Evolutionary conservation across 495 filamentous ascomycete genomes (phyloP).

Genomic region (Xanthoparmelia taractica): DNA sequence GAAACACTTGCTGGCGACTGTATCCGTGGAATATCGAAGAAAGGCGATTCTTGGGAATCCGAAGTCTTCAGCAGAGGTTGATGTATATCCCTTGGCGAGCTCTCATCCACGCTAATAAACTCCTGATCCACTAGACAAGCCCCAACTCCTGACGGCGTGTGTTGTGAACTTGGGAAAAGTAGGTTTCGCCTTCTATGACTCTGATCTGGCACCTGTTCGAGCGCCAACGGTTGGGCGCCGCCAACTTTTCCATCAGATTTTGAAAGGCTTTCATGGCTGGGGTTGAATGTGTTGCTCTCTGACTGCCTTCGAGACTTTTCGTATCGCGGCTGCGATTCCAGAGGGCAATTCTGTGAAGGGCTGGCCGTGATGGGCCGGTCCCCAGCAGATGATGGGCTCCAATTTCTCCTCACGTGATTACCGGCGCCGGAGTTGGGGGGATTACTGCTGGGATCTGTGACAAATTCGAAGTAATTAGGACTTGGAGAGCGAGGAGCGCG

Average conservation of each 20-base stretch:
- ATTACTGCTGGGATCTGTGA: slow-evolving; percentile 52
- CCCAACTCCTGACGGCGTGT: slow-evolving; percentile 20
- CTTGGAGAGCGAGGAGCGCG: slow-evolving; percentile 46
- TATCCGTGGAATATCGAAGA: slow-evolving; percentile 33
- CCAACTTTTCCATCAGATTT: slow-evolving; percentile 36
- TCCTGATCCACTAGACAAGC: background rate
- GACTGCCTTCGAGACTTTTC: slow-evolving; percentile 66
- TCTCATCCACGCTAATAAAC: slow-evolving; percentile 20
- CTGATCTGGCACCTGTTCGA: slow-evolving; percentile 17
- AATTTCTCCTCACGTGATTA: slow-evolving; percentile 54
- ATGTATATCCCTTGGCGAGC: slow-evolving; percentile 10
- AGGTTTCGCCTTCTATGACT: slow-evolving; percentile 12
- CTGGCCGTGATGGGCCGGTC: slow-evolving; percentile 58
- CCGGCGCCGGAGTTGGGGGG: slow-evolving; percentile 52
- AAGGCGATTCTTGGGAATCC: slow-evolving; percentile 23
- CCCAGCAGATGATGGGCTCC: slow-evolving; percentile 61
- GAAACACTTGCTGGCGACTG: slow-evolving; percentile 37
- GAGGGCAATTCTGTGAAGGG: slow-evolving; percentile 59
- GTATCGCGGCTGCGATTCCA: slow-evolving; percentile 68
- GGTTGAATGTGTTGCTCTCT: slow-evolving; percentile 53
- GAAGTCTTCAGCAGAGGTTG: slow-evolving; percentile 24
- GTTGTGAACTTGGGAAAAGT: slow-evolving; percentile 25
- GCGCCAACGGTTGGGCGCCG: slow-evolving; percentile 29
- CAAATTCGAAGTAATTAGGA: slow-evolving; percentile 77
- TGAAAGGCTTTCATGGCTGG: slow-evolving; percentile 36